A percentile compares a stretch with the other conserved stretches of the same genome.
Conservation (phyloP, 2,329 filamentous ascomycete genomes). For the Curvularia eragrostidis region DNA sequence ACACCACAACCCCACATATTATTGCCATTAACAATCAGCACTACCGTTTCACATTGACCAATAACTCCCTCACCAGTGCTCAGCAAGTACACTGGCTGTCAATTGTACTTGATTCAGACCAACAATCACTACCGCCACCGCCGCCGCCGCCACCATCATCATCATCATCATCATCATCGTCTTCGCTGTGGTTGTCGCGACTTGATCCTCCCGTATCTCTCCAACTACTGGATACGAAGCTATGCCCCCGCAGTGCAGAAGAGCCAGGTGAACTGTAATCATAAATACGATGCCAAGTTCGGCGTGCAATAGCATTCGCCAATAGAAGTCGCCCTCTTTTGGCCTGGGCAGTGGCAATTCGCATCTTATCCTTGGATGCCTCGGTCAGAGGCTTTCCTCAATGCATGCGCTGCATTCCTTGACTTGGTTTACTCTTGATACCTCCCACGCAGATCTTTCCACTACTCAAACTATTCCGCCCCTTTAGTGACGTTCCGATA, state of each 20-base stretch:
- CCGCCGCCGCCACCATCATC: background rate
- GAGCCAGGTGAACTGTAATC: constrained; percentile 28
- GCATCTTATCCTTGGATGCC: background rate
- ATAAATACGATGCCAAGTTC: constrained; percentile 25
- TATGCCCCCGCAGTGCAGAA: constrained; percentile 24
- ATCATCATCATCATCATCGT: constrained; percentile 3
- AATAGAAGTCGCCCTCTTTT: constrained; percentile 1
- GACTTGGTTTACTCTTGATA: background rate
- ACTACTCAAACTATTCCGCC: background rate
- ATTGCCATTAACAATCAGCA: constrained; percentile 11
- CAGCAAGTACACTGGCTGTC: background rate
- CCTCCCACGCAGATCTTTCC: background rate
- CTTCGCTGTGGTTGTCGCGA: constrained; percentile 1
- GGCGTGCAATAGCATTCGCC: constrained; percentile 4
- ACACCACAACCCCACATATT: constrained; percentile 23
- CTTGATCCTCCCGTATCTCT: constrained; percentile 12
- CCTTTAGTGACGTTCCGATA: background rate
- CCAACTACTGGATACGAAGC: constrained; percentile 11
- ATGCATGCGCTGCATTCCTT: background rate
- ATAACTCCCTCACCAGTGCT: constrained; percentile 1
- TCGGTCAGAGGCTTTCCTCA: background rate
- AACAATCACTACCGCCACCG: too few relatives aligned
- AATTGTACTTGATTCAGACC: constrained; percentile 2
- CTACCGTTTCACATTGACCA: constrained; percentile 35
- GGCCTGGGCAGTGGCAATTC: background rate